Base-by-base conservation (phyloP, 2,329 filamentous ascomycete genomes). In the Coniochaeta hoffmannii region DNA sequence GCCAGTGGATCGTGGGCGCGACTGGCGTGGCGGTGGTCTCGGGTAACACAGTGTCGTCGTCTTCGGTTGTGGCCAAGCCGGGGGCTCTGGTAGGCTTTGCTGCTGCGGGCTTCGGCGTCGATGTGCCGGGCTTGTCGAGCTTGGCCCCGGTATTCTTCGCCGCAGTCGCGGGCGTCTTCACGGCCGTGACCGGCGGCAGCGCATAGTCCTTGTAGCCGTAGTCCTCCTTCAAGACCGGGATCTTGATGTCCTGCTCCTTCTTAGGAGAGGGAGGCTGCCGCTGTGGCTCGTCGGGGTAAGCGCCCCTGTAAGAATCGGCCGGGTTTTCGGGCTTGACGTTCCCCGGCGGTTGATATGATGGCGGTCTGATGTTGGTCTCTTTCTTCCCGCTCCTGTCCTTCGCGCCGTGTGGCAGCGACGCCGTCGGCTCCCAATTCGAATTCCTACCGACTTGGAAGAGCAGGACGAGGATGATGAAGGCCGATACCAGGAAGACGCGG, bases 1-100 rank as follows among this genome's bases (percentile, higher is more conserved):
- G 73, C 93, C 93, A 97, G 64, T 91, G 86, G 30, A 85, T 70
- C 10, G 68, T 64, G 19, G 66, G 60, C 22, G 61, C 62, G 8
- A 62, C 58, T 54, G 55, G 36, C 24, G 12, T 38, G 35, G 32
- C 32, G 32, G 66, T 60, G 22, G 61, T 62, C 9, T 63, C 58
- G 54, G 55, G 35, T 32, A 63, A 57, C 53, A 57, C 17, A 31
- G 54, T 60, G 58, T 50, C 60, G 30, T 28, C 65, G 61, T 56
- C 63, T 60, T 52, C 36, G 17, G 2, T 19, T 12, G 31, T 31
- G 15, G 2, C 15, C 12, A 28, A 59, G 51, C 30, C 44, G 22
- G 41, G 28, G 19, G 50, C 15, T 28, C 31, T 54, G 15, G n/a
- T 50, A 19, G 41, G 58, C 32, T 26, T 60, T 50, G 12, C 60